Conservation (phyloP, 2,329 filamentous ascomycete species). For the Claviceps humidiphila region DNA sequence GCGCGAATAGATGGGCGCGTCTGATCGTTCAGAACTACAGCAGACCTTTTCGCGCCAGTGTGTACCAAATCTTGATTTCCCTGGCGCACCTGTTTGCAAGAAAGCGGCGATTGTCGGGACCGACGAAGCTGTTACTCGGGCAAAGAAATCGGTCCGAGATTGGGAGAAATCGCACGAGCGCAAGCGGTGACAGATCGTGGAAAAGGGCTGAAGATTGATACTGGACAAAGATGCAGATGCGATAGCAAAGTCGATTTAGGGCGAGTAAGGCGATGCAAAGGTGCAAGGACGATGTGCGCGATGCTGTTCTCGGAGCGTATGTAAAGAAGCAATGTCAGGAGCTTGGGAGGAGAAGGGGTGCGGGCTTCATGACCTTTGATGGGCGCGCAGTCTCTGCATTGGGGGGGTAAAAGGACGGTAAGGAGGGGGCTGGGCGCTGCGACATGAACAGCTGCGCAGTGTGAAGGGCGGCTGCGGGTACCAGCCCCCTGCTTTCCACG, state of each 20-base stretch:
- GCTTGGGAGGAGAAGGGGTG: slow-evolving; percentile 9
- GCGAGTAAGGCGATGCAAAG: neutral
- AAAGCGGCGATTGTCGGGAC: slow-evolving; percentile 7
- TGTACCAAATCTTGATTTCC: neutral
- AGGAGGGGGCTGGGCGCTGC: slow-evolving; percentile 11
- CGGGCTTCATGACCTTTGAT: slow-evolving; percentile 10
- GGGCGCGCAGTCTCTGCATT: slow-evolving; percentile 2
- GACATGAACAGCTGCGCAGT: neutral
- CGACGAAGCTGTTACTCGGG: slow-evolving; percentile 7
- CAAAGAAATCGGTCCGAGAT: slow-evolving; percentile 2
- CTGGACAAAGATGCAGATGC: slow-evolving; percentile 3
- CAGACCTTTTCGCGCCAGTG: slow-evolving; percentile 5
- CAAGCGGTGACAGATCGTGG: neutral
- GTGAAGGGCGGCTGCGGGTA: slow-evolving; percentile 6
- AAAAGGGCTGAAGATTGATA: neutral
- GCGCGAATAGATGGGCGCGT: neutral
- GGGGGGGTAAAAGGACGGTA: neutral
- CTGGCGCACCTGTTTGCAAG: neutral
- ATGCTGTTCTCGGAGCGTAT: slow-evolving; percentile 1
- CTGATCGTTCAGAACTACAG: neutral
- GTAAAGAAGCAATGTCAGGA: slow-evolving; percentile 1
- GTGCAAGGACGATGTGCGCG: neutral
- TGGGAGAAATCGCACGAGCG: neutral
- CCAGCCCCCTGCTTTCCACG: slow-evolving; percentile 8
- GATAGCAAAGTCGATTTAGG: neutral